A percentile compares a stretch with the other conserved stretches of the same genome.
phyloP scores from a whole-genome alignment of 805 yeast species.

The Candida adriatica region DNA sequence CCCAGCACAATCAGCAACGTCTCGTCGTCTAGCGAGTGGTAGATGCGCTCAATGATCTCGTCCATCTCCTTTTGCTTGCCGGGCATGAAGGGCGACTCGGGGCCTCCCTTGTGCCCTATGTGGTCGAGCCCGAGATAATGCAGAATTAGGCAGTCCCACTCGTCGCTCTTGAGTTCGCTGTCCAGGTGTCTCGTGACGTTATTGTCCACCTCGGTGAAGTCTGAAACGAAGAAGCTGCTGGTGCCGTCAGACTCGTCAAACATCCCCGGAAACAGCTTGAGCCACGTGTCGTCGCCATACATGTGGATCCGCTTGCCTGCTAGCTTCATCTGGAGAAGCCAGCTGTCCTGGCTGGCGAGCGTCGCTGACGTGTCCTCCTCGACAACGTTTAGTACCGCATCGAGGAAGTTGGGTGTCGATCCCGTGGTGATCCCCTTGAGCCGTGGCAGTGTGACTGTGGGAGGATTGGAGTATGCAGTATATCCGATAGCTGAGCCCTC shows the following conservation, averaged over 20 bases:
- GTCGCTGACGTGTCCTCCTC: constrained; percentile 75
- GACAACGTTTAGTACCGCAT: constrained; percentile 89
- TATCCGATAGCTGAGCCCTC: constrained; percentile 74
- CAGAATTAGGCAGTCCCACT: constrained; percentile 82
- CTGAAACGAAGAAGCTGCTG: constrained; percentile 89
- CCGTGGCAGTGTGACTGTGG: constrained; percentile 93
- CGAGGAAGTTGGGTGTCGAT: constrained; percentile 87
- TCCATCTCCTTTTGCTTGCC: constrained; percentile 87
- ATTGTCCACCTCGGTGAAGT: constrained; percentile 87
- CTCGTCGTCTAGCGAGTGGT: constrained; percentile 34
- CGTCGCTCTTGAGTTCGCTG: constrained; percentile 38
- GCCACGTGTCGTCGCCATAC: constrained; percentile 98
- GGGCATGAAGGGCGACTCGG: constrained; percentile 73
- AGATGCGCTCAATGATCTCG: constrained; percentile 46
- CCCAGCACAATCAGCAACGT: constrained; percentile 77
- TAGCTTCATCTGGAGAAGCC: constrained; percentile 63
- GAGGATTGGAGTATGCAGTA: constrained; percentile 91
- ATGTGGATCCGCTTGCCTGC: constrained; percentile 49
- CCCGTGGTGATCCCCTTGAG: constrained; percentile 93
- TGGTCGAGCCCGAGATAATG: constrained; percentile 95
- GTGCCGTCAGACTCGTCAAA: constrained; percentile 78
- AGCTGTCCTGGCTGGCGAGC: constrained; percentile 72
- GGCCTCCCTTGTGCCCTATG: constrained; percentile 97
- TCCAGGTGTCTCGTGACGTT: constrained; percentile 88
- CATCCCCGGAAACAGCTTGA: constrained; percentile 72